Evolutionary conservation across 176 grass and related monocot genomes (phyloP), one percentile per base, ranked within the genome.

Genomic region (Themeda triandra): DNA sequence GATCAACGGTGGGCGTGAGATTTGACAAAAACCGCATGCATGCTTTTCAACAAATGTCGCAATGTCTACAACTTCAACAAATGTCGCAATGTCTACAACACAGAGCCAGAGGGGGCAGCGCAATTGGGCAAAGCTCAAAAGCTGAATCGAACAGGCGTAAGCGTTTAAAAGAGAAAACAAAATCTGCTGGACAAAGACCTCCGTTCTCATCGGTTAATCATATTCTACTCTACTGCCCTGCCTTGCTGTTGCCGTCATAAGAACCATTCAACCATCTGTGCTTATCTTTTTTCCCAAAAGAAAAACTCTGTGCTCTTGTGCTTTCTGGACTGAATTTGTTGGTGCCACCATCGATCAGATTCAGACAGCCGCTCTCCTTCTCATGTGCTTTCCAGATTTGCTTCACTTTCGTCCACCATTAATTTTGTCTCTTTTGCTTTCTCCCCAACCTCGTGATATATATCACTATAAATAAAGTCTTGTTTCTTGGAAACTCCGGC

Each of bases 301-400:
- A 51, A 51, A 51, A 44, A 18, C 66, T 79, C 13, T 73, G 15
- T 23, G 51, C 21, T 65, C 39, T 72, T 62, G 21, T 19, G 66
- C 37, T 70, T 75, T 82, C 54, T 45, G 58, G 33, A 75, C 75
- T 58, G 51, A 76, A 69, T 71, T 24, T 71, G 10, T 68, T 56
- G 46, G 28, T 10, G 8, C 36, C 17, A 31, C 31, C 8, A 6
- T 35, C 33, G 8, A 39, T 80, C 48, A 51, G 46, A 18, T 19
- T 51, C 48, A 51, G 48, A 51, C n/a, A n/a, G n/a, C 48, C 48
- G 17, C 15, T 51, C 13, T 73, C n/a, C 3, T 66, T 63, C 19
- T 66, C 40, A 54, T 49, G 14, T 15, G 45, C 49, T 70, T 76
- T 86, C 66, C 46, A 62, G 27, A 75, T 76, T 35, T 40, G 60